These are phyloP conservation scores for Saccharomycopsis babjevae DNA, from an alignment of 805 yeast species.

Conservation along the genomic window DNA sequence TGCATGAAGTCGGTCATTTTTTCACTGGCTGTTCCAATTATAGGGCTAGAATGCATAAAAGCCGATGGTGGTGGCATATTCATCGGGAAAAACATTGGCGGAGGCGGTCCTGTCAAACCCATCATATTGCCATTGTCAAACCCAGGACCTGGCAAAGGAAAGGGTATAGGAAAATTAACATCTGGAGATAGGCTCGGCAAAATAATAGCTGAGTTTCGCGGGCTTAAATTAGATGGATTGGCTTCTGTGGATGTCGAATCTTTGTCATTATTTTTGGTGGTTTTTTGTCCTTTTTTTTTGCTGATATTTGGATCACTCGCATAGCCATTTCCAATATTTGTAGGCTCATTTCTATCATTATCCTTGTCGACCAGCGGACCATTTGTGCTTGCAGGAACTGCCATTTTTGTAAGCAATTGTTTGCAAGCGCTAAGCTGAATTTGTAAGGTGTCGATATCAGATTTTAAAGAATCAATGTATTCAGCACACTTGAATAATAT, in stretches of 20 bases:
- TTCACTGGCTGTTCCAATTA: not conserved
- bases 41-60: conserved; percentile 1
- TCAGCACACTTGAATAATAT: conserved; percentile 34
- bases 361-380: not conserved
- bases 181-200: not conserved
- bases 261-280: not conserved
- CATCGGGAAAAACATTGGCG: not conserved
- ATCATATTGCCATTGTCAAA: not conserved
- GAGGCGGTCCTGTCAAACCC: not conserved
- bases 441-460: conserved; percentile 21
- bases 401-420: conserved; percentile 13
- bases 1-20: conserved; percentile 7
- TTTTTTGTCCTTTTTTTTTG: not conserved
- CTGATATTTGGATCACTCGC: not conserved
- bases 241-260: not conserved
- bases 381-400: not conserved
- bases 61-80: not conserved
- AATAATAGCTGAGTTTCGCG: too few species aligned
- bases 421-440: conserved; percentile 20
- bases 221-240: too few species aligned
- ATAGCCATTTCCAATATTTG: not conserved
- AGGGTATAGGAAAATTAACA: not conserved
- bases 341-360: not conserved
- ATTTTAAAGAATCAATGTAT: conserved; percentile 31
- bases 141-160: not conserved